A percentile compares a stretch with the other conserved stretches of the same genome.
phyloP scores from a whole-genome alignment of 768 basidiomycete species.

The Fomitopsis serialis region DNA sequence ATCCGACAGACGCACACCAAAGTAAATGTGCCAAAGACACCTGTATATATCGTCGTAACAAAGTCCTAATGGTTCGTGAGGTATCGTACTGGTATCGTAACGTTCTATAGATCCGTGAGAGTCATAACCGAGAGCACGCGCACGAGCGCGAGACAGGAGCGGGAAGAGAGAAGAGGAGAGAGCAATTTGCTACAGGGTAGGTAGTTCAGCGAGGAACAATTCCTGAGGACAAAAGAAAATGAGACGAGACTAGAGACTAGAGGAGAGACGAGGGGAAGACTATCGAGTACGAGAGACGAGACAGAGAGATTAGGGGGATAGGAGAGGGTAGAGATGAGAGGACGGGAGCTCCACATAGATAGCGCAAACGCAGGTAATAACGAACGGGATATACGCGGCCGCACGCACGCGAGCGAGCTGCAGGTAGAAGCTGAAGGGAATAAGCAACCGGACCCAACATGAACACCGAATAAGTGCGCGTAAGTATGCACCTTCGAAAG shows the following conservation, averaged over 20 bases:
- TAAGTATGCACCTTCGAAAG: not conserved
- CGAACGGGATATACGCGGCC: not conserved
- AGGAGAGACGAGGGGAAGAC: not conserved
- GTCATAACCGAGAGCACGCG: not conserved
- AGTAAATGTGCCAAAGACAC: not conserved
- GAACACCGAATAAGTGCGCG: not conserved
- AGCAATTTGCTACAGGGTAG: conserved; percentile 6
- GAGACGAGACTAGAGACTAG: not conserved
- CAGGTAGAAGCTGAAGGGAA: not conserved
- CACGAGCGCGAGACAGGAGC: not conserved
- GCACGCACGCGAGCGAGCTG: not conserved
- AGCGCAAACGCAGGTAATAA: not conserved
- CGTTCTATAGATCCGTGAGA: not conserved
- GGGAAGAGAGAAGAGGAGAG: not conserved
- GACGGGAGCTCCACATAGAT: not conserved
- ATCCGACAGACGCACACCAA: too few species aligned
- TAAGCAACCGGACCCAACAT: not conserved
- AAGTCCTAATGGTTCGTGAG: not conserved
- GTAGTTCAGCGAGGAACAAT: not conserved
- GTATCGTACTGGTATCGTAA: conserved; percentile 5
- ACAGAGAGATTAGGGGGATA: not conserved
- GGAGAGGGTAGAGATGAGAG: not conserved
- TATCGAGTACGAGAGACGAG: not conserved
- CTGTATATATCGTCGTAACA: not conserved
- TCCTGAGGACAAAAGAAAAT: not conserved